Evolutionary conservation across 176 grass and related monocot genomes (phyloP), one percentile per base, ranked within the genome.

Genomic region (Aegilops speltoides): DNA sequence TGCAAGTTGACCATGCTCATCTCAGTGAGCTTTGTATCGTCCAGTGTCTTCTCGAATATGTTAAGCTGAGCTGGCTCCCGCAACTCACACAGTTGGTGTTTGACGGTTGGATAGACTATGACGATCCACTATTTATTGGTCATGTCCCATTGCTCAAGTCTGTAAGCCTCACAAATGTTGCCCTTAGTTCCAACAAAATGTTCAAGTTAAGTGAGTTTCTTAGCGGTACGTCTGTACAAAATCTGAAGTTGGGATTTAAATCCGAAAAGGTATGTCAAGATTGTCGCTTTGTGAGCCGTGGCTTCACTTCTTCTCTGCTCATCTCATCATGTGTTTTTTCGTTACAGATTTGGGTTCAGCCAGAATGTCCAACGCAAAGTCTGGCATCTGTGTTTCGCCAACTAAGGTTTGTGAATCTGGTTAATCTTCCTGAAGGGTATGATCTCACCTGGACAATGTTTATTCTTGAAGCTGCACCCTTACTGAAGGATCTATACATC

Each of bases 21-120:
- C 45, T 48, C 45, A 48, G 0, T 48, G 12, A 15, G 45, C 45
- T 48, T 48, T 1, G 45, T 48, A 48, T 48, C 4, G 0, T 1
- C 13, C 0, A 1, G 0, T 48, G 45, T 48, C 0, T 1, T 1
- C 13, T 48, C 12, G 0, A 4, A 0, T 13, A 1, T 0, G 45
- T 48, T 48, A 48, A 48, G 45, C 45, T 48, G 1, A 1, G 0
- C 13, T 48, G 0, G 1, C 45, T 48, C 45, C 45, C 45, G 15
- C 45, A 5, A 48, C 45, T 48, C 45, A 48, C 12, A 48, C 13
- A 4, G 15, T 0, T 67, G 29, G 26, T 15, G 2, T 67, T 67
- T 36, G 31, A 68, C 1, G 66, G 1, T n/a, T 70, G 67, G 67
- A 5, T 70, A 38, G 3, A 12, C 38, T 70, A 2, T 1, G 11